Evolutionary conservation across 495 filamentous ascomycete genomes (phyloP), one percentile per base, ranked within the genome.

Genomic region (Aspergillus ostianus): DNA sequence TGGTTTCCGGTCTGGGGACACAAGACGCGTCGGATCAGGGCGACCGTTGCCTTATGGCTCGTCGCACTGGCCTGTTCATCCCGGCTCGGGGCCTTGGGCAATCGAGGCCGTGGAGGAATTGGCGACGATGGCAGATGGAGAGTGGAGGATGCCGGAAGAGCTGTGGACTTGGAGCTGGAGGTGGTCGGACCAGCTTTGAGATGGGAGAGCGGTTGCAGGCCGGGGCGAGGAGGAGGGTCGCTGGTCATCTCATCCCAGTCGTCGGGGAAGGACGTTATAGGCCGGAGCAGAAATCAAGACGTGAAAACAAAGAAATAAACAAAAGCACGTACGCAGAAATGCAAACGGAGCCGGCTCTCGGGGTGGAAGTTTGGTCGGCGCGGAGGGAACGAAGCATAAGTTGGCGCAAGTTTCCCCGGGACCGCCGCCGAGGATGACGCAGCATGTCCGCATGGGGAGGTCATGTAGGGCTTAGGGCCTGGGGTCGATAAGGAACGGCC

Each of bases 11-110:
- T 69, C 30, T 83, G 80, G 26, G 84, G 80, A 65, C 86, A 89
- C n/a, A 91, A 78, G 17, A 85, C 81, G 13, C 85, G 82, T 59
- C 87, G 80, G 60, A 91, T 86, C 50, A 90, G 79, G 21, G 79
- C 74, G 5, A 75, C 66, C 2, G 86, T 87, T 4, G 80, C 80
- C 62, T 81, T 82, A 55, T 90, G 84, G 27, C 77, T 80, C 17
- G 70, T 60, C n/a, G 71, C 60, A 63, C 81, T 82, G 21, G 63
- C 45, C 27, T 65, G 47, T 1, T 76, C 71, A 46, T 74, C 67
- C 46, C 70, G 66, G 44, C 53, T 62, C 13, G 69, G 26, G 18
- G 60, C 56, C 48, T 65, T 72, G 20, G 64, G 60, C 7, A 64
- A 61, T 20, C 70, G 73, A 23, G 72, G 67, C 52, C 71, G 71